Conservation (phyloP, 176 grass and related monocot species). For the Ampelocalamus luodianensis region DNA sequence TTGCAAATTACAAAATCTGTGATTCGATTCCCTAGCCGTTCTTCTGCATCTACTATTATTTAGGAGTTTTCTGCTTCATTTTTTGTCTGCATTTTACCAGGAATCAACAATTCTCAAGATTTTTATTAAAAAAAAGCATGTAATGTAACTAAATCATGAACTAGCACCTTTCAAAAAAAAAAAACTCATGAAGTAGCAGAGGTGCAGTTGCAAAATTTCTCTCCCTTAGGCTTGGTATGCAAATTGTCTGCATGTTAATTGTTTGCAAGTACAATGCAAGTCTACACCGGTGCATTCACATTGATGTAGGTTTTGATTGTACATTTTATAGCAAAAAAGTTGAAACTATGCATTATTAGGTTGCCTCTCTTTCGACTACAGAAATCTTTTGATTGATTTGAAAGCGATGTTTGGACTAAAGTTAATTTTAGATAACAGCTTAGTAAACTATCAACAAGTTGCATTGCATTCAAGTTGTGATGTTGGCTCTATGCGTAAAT, state of each 20-base stretch:
- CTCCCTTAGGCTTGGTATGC: neutral
- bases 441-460: neutral
- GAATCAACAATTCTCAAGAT: neutral
- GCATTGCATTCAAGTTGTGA: neutral
- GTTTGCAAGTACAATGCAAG: neutral
- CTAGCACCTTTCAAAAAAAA: neutral
- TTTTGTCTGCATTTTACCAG: neutral
- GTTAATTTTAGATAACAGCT: neutral
- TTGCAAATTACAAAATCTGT: neutral
- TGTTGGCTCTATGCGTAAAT: neutral
- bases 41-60: neutral
- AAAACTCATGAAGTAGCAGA: neutral
- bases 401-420: constrained; percentile 10
- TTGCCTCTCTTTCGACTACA: neutral
- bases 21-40: neutral
- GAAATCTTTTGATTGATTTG: constrained; percentile 20
- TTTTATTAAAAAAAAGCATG: neutral
- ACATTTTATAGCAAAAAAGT: neutral
- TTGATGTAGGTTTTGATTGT: neutral
- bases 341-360: neutral
- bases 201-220: neutral
- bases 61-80: neutral
- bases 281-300: neutral
- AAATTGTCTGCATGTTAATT: neutral
- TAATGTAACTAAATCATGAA: neutral